Base-by-base conservation (phyloP, 331 rosid genomes). In the Quercus tomentella region DNA sequence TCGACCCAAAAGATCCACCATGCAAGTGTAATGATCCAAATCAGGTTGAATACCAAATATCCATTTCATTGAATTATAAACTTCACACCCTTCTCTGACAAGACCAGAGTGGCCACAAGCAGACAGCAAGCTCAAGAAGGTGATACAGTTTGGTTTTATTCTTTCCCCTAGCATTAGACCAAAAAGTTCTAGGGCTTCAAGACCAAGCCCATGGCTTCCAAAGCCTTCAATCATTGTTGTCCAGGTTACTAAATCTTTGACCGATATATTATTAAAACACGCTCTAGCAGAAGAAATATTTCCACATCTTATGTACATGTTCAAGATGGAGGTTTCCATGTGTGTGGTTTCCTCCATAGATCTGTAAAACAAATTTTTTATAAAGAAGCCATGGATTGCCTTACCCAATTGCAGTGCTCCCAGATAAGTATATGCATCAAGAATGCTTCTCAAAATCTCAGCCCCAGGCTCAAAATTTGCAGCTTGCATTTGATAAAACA, bases 71-170 rank as follows among this genome's bases (percentile, higher is more conserved):
- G 86, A 79, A 69, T 56, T 26, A 73, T 80, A 90, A 58, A 80
- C 71, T 43, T 81, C 81, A 82, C 89, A 90, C 72, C 92, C 92
- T 70, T 82, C 90, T 31, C 81, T 86, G 26, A 86, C 81, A 72
- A 90, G 92, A 58, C 92, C 94, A 43, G 89, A 84, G 80, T 90
- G 94, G 79, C 92, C 86, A 75, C 92, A 90, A 22, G 94, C 90
- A 75, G 87, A 88, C 1, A 90, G 68, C 57, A 90, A 85, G 84
- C 92, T 90, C 77, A 90, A 72, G 81, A 90, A 79, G 61, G 94
- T 86, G 73, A 88, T 81, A 12, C 66, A 21, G 62, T 90, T 90
- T 56, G 90, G 94, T 68, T 57, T 37, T 41, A 88, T 81, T 84
- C 57, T 35, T 69, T 84, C 79, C 28, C 76, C 72, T 20, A 76